Base-by-base conservation (phyloP, 768 basidiomycete genomes). In the Cystobasidium ongulense region DNA sequence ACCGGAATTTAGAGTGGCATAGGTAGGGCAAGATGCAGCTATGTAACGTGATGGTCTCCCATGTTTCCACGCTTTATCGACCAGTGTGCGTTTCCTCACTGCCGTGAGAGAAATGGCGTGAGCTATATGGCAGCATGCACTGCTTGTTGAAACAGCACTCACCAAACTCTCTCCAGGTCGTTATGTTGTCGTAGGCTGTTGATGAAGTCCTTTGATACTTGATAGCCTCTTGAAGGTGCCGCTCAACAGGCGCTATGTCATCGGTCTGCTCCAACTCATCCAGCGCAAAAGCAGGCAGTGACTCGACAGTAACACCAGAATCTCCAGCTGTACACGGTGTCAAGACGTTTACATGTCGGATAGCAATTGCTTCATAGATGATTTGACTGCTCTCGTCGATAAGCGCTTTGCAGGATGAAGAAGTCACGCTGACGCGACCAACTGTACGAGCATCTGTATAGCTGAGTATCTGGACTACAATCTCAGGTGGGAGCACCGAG, bases 311-410 rank as follows among this genome's bases (percentile, higher is more conserved):
- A 8, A 71, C 36, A 54, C 68, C 68, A 29, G 68, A 57, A 59
- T 71, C 68, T 35, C 53, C 52, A 38, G 68, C 68, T 36, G 68
- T 57, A 17, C 43, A 39, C 4, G 68, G 50, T 27, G 29, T 43
- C 18, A 13, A 10, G 11, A 59, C 29, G 33, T 59, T 29, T 23
- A 35, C 59, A n/a, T 7, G 52, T 29, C 38, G 27, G 8, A 2
- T 33, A 7, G 68, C 68, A 13, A 71, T 54, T 10, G 29, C 68
- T 43, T 71, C 68, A 43, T 57, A 71, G 68, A 71, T 71, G 23
- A 33, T 25, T 10, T 71, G 33, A 23, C 31, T 27, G 68, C 15
- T 38, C 18, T 57, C n/a, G 29, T 71, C 39, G 53, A 71, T 23
- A 3, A 46, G 31, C 8, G 7, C 31, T 31, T 52, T 41, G 65